Base-by-base conservation (phyloP, 768 basidiomycete genomes). In the Auriscalpium microsporum region DNA sequence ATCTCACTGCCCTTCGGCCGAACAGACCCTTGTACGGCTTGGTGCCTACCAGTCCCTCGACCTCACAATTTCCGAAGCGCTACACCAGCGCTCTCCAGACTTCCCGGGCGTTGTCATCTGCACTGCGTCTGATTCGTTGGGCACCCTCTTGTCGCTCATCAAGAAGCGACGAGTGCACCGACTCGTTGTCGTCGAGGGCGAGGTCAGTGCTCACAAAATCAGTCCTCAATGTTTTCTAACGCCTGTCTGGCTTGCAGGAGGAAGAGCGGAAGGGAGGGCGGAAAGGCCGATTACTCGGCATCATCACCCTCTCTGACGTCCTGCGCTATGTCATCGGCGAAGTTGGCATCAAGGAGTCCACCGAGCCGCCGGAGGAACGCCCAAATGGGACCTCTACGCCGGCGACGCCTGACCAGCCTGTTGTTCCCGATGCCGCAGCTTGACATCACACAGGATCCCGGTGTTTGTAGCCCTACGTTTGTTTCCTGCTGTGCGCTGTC, bases 101-200 rank as follows among this genome's bases (percentile, higher is more conserved):
- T 99, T 99, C 68, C 90, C 93, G 8, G 96, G 96, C 13, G 94
- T 98, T 8, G 91, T 98, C 53, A 89, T 95, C 17, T 98, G 96
- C 67, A 92, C 90, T 0, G 90, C 92, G 1, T 80, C 84, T 2
- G 95, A 98, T 66, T 94, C 94, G 0, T 76, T 99, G 28, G 89
- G 87, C 4, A 93, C 91, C 1, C 80, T 98, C 8, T 78, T 99
- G 48, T 84, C 90, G 62, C 81, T 96, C 19, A 90, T 98, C 67
- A 92, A 91, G 71, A 90, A 94, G 69, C 84, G 94, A 33, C 78
- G 96, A 35, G 91, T 96, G 13, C 96, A 99, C 68, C 83, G 96
- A 49, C 73, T 99, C 16, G 94, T 98, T 2, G 94, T 98, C 2
- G 93, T 97, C 14, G 92, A 94, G 73, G 90, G 90, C 60, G 91